A percentile compares a stretch with the other conserved stretches of the same genome.
Evolutionary conservation across 176 grass and related monocot species (phyloP).

Genomic region (Raddia distichophylla): DNA sequence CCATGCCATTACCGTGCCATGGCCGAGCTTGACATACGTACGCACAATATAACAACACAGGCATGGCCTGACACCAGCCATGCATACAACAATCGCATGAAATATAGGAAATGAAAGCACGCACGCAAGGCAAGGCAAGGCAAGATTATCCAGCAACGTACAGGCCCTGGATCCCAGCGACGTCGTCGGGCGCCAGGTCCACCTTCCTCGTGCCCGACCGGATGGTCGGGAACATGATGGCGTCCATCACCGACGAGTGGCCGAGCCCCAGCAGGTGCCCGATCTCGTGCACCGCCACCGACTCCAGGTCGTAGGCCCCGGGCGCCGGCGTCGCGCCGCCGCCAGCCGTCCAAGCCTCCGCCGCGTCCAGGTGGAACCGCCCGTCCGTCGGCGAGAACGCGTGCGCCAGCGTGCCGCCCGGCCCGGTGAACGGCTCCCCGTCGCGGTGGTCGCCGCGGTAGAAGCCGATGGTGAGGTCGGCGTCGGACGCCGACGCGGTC

Average conservation of each 20-base stretch:
- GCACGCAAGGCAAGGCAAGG: too few species aligned
- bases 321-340: slow-evolving; percentile 45
- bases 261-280: slow-evolving; percentile 87
- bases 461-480: slow-evolving; percentile 86
- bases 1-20: too few species aligned
- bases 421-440: slow-evolving; percentile 82
- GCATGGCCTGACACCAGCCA: too few species aligned
- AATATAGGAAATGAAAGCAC: too few species aligned
- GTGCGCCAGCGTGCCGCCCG: slow-evolving; percentile 81
- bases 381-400: slow-evolving; percentile 91
- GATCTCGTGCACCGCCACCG: slow-evolving; percentile 97
- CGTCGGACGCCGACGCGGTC: slow-evolving; percentile 31
- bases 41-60: too few species aligned
- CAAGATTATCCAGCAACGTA: too few species aligned
- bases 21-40: too few species aligned
- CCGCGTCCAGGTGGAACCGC: slow-evolving; percentile 84
- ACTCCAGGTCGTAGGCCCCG: slow-evolving; percentile 88
- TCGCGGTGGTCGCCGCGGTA: slow-evolving; percentile 71
- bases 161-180: slow-evolving; percentile 66
- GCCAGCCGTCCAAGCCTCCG: slow-evolving; percentile 73
- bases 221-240: slow-evolving; percentile 91
- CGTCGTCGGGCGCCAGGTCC: slow-evolving; percentile 73
- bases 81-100: too few species aligned
- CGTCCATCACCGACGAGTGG: slow-evolving; percentile 54
- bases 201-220: slow-evolving; percentile 66